A percentile compares a stretch with the other conserved stretches of the same genome.
Evolutionary conservation across 169 alveolate species (phyloP).

Genomic region (Eimeria necatrix): DNA sequence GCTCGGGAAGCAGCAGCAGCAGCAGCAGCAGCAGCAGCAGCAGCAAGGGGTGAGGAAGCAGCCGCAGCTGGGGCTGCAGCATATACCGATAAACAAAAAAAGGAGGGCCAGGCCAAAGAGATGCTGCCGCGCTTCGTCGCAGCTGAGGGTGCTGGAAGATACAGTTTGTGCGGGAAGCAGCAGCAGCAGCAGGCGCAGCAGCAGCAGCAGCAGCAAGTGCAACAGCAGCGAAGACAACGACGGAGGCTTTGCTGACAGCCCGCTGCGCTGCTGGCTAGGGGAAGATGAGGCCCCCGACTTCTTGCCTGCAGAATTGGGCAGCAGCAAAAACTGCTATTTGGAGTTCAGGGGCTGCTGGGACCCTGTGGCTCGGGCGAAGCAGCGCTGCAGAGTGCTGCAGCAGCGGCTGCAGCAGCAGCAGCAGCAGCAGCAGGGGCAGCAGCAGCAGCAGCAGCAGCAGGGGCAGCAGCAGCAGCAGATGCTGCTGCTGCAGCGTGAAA

Average conservation of each 20-base stretch:
- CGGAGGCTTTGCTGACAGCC: not conserved
- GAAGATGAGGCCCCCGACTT: constrained; percentile 10
- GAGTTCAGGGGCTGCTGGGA: constrained; percentile 47
- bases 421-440: not conserved
- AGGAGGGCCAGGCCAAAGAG: not conserved
- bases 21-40: constrained; percentile 11
- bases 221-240: not conserved
- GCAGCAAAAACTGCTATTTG: not conserved
- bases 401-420: constrained; percentile 3
- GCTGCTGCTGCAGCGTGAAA: not conserved
- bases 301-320: not conserved
- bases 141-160: no score
- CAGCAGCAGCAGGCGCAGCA: not conserved
- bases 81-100: not conserved
- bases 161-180: not conserved
- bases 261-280: not conserved
- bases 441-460: not conserved
- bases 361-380: constrained; percentile 8
- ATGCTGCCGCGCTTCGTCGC: not conserved
- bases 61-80: not conserved
- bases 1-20: not conserved
- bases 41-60: not conserved
- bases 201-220: not conserved
- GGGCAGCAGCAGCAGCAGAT: not conserved
- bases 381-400: constrained; percentile 2